Base-by-base conservation (phyloP, 2,329 filamentous ascomycete species). In the Beauveria sp. region DNA sequence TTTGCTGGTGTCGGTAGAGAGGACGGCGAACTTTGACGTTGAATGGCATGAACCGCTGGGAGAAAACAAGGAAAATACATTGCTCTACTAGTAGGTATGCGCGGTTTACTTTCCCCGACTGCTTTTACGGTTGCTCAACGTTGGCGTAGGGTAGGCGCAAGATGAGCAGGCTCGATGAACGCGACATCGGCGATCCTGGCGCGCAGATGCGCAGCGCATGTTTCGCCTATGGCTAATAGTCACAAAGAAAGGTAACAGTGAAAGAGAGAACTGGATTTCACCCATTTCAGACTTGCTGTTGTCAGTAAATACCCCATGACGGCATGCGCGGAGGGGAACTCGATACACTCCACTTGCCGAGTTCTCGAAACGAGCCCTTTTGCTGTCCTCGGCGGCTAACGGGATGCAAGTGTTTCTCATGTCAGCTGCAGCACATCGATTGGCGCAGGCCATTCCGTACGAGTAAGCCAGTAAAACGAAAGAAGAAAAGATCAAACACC, bases 291-390 rank as follows among this genome's bases (percentile, higher is more conserved):
- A 16, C 14, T 16, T 16, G 34, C 14, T 38, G 34, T 38, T 38
- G 34, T 38, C 34, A 38, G 34, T 38, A 38, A 38, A 38, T 38
- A 6, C 34, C 8, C 45, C 20, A 43, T 47, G 28, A 24, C 43
- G 26, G 43, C 9, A 57, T 38, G 42, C 42, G 53, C 53, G 18
- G 24, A 9, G 18, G 18, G 18, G 14, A 22, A 30, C 34, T 34
- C 8, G 34, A 34, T 43, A 24, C 3, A 46, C 54, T 57, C 54
- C 54, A 57, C 54, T 47, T 57, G 20, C 28, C n/a, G 42, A 46
- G 53, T 22, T 42, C 40, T 56, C 43, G 53, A 46, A 57, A 22
- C 54, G 54, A 57, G 54, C 30, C 54, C 28, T 46, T 57, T 57
- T 47, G 16, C 52, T n/a, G 16, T 8, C 42, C 26, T 38, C n/a